Evolutionary conservation across 1,284 basidiomycete genomes (phyloP).

Genomic region (Sanghuangporus weigelae): DNA sequence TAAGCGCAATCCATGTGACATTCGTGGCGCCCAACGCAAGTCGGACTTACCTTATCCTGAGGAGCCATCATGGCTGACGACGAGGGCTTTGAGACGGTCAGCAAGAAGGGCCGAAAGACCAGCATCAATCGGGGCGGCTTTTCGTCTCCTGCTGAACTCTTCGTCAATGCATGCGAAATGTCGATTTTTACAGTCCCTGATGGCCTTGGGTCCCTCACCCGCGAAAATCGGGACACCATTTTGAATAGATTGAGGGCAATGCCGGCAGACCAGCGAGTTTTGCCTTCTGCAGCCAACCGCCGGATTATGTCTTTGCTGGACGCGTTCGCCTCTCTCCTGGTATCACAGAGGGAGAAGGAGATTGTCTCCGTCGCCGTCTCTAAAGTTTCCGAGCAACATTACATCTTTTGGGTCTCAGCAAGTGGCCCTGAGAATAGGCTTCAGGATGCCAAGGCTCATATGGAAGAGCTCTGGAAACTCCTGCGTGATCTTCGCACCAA

Average conservation of each 20-base stretch:
- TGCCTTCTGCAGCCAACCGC: neutral
- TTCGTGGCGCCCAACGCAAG: too few species aligned
- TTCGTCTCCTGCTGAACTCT: neutral
- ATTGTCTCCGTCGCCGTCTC: neutral
- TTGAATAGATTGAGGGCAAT: neutral
- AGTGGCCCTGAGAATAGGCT: neutral
- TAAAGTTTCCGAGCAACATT: neutral
- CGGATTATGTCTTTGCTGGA: neutral
- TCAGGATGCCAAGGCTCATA: neutral
- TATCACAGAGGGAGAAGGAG: neutral
- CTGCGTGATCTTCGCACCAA: neutral
- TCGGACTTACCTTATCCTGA: too few species aligned
- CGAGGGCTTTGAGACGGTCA: neutral
- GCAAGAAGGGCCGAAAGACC: neutral
- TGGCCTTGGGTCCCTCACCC: neutral
- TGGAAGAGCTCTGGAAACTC: neutral
- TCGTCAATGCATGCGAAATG: neutral
- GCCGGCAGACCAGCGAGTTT: neutral
- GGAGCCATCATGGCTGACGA: neutral
- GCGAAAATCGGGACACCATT: neutral
- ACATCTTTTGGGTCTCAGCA: neutral
- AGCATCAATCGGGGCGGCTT: neutral
- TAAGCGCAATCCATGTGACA: too few species aligned
- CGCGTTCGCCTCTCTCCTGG: neutral
- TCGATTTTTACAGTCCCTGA: neutral